These are phyloP conservation scores for Chenopodium formosanum DNA, from an alignment of 148 eudicot species.

Conservation along the genomic window DNA sequence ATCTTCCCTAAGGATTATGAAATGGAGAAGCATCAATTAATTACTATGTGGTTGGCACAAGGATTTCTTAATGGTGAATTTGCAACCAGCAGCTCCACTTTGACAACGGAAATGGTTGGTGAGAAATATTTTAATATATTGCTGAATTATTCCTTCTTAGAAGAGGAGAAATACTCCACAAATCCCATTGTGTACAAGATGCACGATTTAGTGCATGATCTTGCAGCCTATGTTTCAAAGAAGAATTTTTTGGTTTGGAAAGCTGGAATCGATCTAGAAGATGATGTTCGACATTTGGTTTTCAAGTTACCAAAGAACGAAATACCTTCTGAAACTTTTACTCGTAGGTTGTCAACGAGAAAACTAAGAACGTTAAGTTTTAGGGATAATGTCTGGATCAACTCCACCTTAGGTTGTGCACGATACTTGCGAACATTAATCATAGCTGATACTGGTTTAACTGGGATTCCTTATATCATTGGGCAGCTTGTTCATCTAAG, in stretches of 20 bases:
- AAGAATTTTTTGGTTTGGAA: too few species aligned
- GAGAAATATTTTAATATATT: background rate
- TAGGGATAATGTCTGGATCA: too few species aligned
- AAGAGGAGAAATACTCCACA: background rate
- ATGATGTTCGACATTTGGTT: background rate
- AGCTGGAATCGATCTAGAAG: too few species aligned
- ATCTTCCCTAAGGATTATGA: conserved; percentile 13
- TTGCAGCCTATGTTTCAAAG: background rate
- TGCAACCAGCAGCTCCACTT: background rate
- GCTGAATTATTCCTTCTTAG: conserved; percentile 21
- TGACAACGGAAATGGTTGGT: background rate
- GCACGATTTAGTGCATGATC: conserved; percentile 26
- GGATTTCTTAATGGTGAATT: background rate
- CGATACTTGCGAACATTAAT: conserved; percentile 13
- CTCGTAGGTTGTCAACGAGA: too few species aligned
- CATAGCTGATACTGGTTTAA: background rate
- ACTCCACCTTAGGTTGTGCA: background rate
- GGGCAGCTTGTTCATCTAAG: conserved; percentile 6
- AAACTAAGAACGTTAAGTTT: too few species aligned
- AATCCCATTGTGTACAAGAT: background rate
- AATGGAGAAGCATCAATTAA: background rate
- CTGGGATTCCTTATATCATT: background rate
- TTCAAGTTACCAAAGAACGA: background rate
- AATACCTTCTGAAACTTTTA: too few species aligned
- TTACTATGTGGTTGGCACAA: conserved; percentile 23